phyloP scores from a whole-genome alignment of 2,329 filamentous ascomycete species.

The Nigrospora oryzae region DNA sequence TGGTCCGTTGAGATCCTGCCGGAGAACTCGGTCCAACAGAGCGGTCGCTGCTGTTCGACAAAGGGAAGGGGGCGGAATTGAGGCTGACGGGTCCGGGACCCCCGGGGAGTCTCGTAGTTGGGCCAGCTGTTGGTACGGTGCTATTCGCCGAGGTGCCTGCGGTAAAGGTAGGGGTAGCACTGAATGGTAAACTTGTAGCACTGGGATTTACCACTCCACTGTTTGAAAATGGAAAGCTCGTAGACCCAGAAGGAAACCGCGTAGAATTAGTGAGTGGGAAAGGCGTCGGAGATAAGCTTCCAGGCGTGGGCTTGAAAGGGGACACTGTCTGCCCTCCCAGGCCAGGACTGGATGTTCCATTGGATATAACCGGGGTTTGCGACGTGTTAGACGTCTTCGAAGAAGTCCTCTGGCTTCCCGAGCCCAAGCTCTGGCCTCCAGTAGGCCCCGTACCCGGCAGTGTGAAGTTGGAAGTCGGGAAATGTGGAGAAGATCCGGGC shows the following conservation, averaged over 20 bases:
- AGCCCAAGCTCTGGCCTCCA: background rate
- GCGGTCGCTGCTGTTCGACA: constrained; percentile 2
- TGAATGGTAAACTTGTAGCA: too few relatives aligned
- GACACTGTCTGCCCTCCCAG: background rate
- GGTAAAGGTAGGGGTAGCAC: too few relatives aligned
- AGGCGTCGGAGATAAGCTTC: too few relatives aligned
- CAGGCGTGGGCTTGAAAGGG: too few relatives aligned
- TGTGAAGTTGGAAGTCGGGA: constrained; percentile 10
- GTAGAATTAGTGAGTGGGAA: constrained; percentile 8
- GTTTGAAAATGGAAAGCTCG: constrained; percentile 2
- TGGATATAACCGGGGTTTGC: too few relatives aligned
- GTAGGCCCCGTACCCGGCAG: constrained; percentile 4
- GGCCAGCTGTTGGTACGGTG: background rate
- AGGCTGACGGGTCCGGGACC: background rate
- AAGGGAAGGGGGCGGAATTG: background rate
- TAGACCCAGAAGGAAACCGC: constrained; percentile 2
- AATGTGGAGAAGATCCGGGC: constrained; percentile 6
- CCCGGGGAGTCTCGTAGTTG: background rate
- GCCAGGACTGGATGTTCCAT: background rate
- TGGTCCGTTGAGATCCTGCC: constrained; percentile 4
- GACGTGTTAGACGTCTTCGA: too few relatives aligned
- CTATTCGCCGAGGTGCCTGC: too few relatives aligned
- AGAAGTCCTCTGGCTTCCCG: background rate
- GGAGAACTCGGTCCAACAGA: constrained; percentile 3
- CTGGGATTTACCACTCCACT: background rate